Evolutionary conservation across 176 grass and related monocot genomes (phyloP).

Genomic region (Eremochloa ophiuroides): DNA sequence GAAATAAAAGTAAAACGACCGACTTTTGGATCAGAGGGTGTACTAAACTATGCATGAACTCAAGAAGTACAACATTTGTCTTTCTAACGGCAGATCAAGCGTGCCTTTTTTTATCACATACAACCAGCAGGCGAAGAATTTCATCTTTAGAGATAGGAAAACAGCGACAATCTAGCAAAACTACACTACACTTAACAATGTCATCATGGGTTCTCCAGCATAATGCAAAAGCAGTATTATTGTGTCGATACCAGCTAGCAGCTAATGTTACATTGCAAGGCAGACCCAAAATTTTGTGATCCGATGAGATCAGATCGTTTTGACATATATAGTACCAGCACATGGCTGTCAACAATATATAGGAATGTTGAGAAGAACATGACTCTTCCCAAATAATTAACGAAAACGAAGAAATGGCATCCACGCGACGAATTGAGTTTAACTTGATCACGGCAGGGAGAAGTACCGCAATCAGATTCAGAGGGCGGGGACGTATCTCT

Average conservation of each 20-base stretch:
- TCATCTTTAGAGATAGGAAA: not conserved
- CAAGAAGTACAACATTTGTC: not conserved
- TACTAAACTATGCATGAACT: not conserved
- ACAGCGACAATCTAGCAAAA: not conserved
- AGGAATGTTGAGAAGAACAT: slow-evolving; percentile 37
- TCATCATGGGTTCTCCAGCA: slow-evolving; percentile 27
- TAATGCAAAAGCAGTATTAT: slow-evolving; percentile 37
- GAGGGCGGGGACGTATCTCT: slow-evolving; percentile 69
- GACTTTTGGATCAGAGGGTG: not conserved
- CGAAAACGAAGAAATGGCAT: slow-evolving; percentile 13
- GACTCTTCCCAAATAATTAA: slow-evolving; percentile 45
- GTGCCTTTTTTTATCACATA: not conserved
- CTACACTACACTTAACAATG: slow-evolving; percentile 30
- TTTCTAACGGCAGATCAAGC: not conserved
- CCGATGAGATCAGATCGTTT: not conserved
- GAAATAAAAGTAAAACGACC: not conserved
- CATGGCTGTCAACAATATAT: slow-evolving; percentile 7
- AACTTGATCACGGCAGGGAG: not conserved
- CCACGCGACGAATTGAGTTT: slow-evolving; percentile 14
- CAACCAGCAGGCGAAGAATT: not conserved
- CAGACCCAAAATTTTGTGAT: slow-evolving; percentile 38
- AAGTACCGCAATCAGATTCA: slow-evolving; percentile 32
- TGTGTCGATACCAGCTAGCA: slow-evolving; percentile 17
- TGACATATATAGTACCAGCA: slow-evolving; percentile 26
- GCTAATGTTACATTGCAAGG: slow-evolving; percentile 24